Base-by-base conservation (phyloP, 129 eudicot species). In the Centella asiatica region DNA sequence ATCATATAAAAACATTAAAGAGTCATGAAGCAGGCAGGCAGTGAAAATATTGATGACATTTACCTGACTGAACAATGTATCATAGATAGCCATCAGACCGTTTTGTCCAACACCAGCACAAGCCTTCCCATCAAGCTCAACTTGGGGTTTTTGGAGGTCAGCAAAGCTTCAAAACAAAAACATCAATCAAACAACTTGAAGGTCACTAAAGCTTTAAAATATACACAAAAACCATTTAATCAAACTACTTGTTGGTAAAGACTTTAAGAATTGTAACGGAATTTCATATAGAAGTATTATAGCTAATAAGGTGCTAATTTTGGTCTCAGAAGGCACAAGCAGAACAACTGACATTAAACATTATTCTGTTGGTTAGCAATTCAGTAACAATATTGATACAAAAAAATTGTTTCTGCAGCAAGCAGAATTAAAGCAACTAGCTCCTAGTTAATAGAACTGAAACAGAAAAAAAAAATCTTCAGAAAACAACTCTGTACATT, bases 21-120 rank as follows among this genome's bases (percentile, higher is more conserved):
- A 44, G 28, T 14, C 24, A 1, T 34, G 26, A 13, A 31, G n/a
- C n/a, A n/a, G n/a, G n/a, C n/a, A n/a, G n/a, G n/a, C n/a, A n/a
- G 34, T 64, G 17, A 25, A 33, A 47, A 56, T 5, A 28, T 19
- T 15, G n/a, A 47, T 44, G 63, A 58, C 12, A 2, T 39, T 57
- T 48, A 89, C 97, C 97, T 89, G 97, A 76, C 95, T 86, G 65
- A 90, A 90, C 82, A 90, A 71, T 57, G 89, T 76, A 68, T 90
- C 97, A 66, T 90, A 90, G 18, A 90, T 83, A 65, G 97, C 97
- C 97, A 90, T 86, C 57, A 90, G 97, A 75, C 95, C 95, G 70
- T 83, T 90, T 78, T 90, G 95, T 39, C 97, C 97, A 67, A 90
- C 95, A 34, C 94, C 97, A 33, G 97, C 97, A 77, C 97, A 90